These are phyloP conservation scores for Acacia confusa DNA, from an alignment of 306 rosid species.

Conservation along the genomic window DNA sequence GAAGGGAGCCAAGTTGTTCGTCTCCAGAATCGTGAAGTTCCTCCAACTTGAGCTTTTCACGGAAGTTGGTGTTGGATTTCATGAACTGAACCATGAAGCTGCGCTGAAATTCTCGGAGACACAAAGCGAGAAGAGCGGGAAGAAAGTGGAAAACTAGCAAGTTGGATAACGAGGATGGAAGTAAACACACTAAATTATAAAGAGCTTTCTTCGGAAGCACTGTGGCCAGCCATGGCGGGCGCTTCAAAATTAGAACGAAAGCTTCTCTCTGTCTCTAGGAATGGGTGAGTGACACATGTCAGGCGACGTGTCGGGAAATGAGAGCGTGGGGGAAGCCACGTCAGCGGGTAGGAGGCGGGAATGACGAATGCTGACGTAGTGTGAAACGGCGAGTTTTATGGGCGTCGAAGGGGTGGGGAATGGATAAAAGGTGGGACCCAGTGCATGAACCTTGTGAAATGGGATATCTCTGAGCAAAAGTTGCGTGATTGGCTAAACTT, in stretches of 20 bases:
- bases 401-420: not conserved
- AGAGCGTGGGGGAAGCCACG: not conserved
- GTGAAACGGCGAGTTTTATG: constrained; percentile 10
- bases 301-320: constrained; percentile 35
- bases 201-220: not conserved
- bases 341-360: rapidly evolving
- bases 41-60: constrained; percentile 52
- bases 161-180: not conserved
- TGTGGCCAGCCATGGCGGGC: constrained; percentile 36
- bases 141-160: not conserved
- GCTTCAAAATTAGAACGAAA: not conserved
- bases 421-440: constrained; percentile 48
- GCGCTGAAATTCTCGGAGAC: not conserved
- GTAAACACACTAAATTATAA: not conserved
- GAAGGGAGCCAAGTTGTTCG: constrained; percentile 36
- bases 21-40: constrained; percentile 43
- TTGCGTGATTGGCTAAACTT: constrained; percentile 25
- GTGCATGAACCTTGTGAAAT: constrained; percentile 24
- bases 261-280: not conserved
- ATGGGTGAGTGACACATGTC: constrained; percentile 41
- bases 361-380: not conserved
- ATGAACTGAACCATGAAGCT: constrained; percentile 66
- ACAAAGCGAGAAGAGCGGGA: not conserved
- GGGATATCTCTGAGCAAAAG: not conserved
- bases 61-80: constrained; percentile 39